These are phyloP conservation scores for Thymus quinquecostatus DNA, from an alignment of 257 asterid genomes.

Conservation along the genomic window DNA sequence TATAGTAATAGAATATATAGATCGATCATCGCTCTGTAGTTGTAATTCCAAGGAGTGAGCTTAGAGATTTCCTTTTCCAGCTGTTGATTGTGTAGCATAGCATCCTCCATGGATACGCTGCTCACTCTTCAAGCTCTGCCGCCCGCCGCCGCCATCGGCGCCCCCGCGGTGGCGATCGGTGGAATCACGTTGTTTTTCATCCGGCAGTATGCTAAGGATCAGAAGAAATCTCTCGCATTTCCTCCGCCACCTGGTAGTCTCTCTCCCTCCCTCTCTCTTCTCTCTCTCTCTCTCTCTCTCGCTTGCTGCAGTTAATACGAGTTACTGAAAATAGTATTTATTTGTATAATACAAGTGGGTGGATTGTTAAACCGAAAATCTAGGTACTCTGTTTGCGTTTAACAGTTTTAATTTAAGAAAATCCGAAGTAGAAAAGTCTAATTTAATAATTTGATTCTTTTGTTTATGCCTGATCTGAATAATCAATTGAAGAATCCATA, in stretches of 20 bases:
- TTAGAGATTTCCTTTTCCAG: too few species aligned
- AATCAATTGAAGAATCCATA: background rate
- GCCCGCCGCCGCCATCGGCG: constrained; percentile 55
- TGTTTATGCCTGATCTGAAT: background rate
- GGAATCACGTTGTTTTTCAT: constrained; percentile 59
- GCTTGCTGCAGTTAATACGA: background rate
- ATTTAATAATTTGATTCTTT: background rate
- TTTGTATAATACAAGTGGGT: too few species aligned
- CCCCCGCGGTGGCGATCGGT: constrained; percentile 63
- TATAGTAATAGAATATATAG: too few species aligned
- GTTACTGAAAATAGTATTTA: background rate
- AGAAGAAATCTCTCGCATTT: constrained; percentile 47
- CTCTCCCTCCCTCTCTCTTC: background rate
- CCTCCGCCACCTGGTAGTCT: constrained; percentile 60
- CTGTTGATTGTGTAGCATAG: too few species aligned
- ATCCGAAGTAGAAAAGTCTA: background rate
- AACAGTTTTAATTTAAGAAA: background rate
- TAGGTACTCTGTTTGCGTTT: background rate
- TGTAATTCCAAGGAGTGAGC: too few species aligned
- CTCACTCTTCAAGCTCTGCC: constrained; percentile 53
- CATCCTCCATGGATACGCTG: constrained; percentile 46
- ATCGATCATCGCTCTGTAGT: too few species aligned
- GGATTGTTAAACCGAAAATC: too few species aligned
- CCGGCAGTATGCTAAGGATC: constrained; percentile 42
- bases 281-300: background rate